A percentile compares a stretch with the other conserved stretches of the same genome.
Conservation (phyloP, 2,329 filamentous ascomycete species). For the Penicillium italicum region DNA sequence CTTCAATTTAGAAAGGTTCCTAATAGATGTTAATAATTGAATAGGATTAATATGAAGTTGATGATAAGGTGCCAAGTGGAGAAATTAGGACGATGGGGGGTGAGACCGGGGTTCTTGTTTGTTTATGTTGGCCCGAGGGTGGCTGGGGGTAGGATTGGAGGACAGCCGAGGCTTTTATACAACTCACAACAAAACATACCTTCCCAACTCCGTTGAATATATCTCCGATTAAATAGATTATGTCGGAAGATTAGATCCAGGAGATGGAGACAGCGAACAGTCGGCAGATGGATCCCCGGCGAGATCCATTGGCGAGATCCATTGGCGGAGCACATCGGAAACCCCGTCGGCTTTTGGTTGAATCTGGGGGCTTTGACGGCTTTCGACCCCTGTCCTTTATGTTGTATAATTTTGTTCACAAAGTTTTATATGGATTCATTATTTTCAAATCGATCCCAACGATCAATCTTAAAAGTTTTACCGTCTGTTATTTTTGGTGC, state of each 20-base stretch:
- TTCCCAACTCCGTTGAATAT: background rate
- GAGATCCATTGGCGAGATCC: too few relatives aligned
- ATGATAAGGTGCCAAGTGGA: constrained; percentile 8
- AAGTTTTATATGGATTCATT: too few relatives aligned
- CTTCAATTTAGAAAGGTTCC: background rate
- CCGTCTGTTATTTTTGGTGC: too few relatives aligned
- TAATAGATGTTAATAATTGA: background rate
- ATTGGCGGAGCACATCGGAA: constrained; percentile 18
- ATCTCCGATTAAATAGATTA: background rate
- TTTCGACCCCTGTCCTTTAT: background rate
- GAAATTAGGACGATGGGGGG: constrained; percentile 5
- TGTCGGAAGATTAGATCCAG: background rate
- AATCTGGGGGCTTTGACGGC: background rate
- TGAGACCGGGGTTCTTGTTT: constrained; percentile 11
- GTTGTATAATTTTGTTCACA: too few relatives aligned
- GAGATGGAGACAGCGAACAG: background rate
- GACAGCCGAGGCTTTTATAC: constrained; percentile 9
- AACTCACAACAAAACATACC: background rate
- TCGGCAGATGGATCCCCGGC: constrained; percentile 13
- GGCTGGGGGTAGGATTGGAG: constrained; percentile 13
- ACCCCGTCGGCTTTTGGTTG: constrained; percentile 11
- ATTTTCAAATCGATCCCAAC: too few relatives aligned
- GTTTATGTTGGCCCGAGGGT: constrained; percentile 13
- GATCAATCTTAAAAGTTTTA: too few relatives aligned
- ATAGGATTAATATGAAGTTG: background rate